Conservation (phyloP, 352 stramenopile genomes). For the Blastocystis hominis region DNA sequence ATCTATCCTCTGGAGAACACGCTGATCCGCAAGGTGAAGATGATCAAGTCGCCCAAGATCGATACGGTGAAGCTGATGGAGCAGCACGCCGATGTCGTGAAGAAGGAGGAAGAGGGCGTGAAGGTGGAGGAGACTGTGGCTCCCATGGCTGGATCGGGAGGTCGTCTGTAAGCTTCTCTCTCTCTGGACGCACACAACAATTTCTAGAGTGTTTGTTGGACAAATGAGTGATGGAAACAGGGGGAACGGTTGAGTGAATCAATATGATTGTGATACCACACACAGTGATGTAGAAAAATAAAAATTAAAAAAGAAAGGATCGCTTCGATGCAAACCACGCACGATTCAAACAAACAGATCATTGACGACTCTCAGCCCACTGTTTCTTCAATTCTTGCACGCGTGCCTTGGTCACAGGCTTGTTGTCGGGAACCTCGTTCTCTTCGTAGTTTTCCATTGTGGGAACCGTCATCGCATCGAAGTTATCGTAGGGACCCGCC, state of each 20-base stretch:
- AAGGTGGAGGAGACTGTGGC: conserved; percentile 10
- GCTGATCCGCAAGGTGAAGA: no score
- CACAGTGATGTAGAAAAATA: neutral
- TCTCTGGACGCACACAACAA: conserved; percentile 1
- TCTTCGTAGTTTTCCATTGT: conserved; percentile 13
- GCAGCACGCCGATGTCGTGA: conserved; percentile 85
- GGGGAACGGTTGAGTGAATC: no score
- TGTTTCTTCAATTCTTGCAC: neutral
- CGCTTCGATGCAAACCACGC: no score
- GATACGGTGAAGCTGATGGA: conserved; percentile 99
- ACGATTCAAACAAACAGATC: neutral
- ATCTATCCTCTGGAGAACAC: no score
- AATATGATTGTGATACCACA: neutral
- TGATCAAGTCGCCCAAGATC: no score
- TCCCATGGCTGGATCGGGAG: neutral
- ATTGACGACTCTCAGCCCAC: neutral
- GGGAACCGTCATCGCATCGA: neutral
- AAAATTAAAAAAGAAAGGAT: neutral
- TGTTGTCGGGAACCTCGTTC: neutral
- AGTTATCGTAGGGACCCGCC: neutral
- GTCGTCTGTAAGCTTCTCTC: conserved; percentile 26
- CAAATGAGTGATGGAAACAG: no score
- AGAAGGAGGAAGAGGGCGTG: conserved; percentile 64
- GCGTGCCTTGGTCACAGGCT: neutral
- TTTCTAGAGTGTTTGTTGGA: neutral